Evolutionary conservation across 176 grass and related monocot genomes (phyloP), one percentile per base, ranked within the genome.

Genomic region (Carex myosuroides): DNA sequence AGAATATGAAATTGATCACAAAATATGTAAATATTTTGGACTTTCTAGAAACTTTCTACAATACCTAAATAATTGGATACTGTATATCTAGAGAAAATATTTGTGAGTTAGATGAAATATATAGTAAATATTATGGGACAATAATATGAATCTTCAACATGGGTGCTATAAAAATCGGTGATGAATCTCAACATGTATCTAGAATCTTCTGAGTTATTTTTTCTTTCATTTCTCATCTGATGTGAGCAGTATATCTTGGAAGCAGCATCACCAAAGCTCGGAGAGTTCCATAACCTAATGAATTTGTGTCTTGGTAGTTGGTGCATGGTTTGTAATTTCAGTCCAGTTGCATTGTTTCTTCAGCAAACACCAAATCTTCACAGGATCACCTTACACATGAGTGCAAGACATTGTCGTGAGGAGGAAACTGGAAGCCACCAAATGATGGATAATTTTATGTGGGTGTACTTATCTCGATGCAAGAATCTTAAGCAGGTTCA

Each of bases 401-500:
- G 3, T 29, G 2, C 11, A 64, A 22, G 8, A 12, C 61, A 11
- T 64, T 30, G 61, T 3, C 10, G 22, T 3, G 21, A 10, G 24
- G 61, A 64, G 22, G 13, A 30, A 9, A 64, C 24, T 22, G 9
- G 11, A 24, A 64, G 13, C 13, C 9, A 64, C 61, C 2, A 30
- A 30, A 64, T 21, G 52, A 37, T 55, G 81, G 91, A 6, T 48
- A 10, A 48, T 11, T 48, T 10, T 10, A 48, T 48, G 8, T 48
- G 44, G 44, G 44, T 48, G 44, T 2, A 48, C 1, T 48, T 48
- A 10, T 10, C 44, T 48, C 8, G 1, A 11, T 48, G 9, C 44
- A 48, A 48, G 44, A 48, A 48, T 26, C 13, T 57, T 93, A 86
- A 32, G 88, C 79, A 5, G 80, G 90, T 64, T 64, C 0, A 64